Evolutionary conservation across 2,329 filamentous ascomycete species (phyloP).

Genomic region (Alternaria brassicicola): DNA sequence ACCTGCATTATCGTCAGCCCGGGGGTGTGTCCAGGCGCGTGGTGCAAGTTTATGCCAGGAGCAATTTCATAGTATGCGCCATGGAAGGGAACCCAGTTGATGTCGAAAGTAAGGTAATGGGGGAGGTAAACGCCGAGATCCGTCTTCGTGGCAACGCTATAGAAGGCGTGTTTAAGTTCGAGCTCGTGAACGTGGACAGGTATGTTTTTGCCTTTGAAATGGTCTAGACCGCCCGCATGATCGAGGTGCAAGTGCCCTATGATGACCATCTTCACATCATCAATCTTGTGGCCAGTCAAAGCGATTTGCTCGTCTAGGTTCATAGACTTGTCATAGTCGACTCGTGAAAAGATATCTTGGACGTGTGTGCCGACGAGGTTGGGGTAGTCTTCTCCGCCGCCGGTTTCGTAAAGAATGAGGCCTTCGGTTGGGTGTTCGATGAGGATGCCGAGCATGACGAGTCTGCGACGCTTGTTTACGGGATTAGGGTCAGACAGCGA

Average conservation of each 20-base stretch:
- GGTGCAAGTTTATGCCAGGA: slow-evolving; percentile 43
- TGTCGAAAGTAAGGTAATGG: slow-evolving; percentile 46
- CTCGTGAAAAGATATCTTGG: slow-evolving; percentile 43
- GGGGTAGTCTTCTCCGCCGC: slow-evolving; percentile 41
- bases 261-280: slow-evolving; percentile 46
- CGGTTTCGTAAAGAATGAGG: slow-evolving; percentile 47
- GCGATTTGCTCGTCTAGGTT: slow-evolving; percentile 34
- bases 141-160: slow-evolving; percentile 41
- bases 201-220: slow-evolving; percentile 43
- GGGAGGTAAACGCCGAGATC: slow-evolving; percentile 46
- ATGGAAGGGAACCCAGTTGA: slow-evolving; percentile 48
- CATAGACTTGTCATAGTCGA: slow-evolving; percentile 32
- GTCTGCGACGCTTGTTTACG: slow-evolving; percentile 31
- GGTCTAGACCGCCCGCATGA: slow-evolving; percentile 46
- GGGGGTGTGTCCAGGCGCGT: slow-evolving; percentile 47
- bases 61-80: slow-evolving; percentile 42
- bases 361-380: slow-evolving; percentile 36
- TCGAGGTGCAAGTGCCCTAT: slow-evolving; percentile 49
- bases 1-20: slow-evolving; percentile 47
- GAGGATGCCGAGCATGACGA: slow-evolving; percentile 27
- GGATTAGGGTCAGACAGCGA: slow-evolving; percentile 38
- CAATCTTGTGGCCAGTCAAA: slow-evolving; percentile 42
- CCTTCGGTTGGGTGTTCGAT: slow-evolving; percentile 41
- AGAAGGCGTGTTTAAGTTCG: slow-evolving; percentile 43
- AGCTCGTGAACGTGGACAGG: slow-evolving; percentile 48